Base-by-base conservation (phyloP, 2,329 filamentous ascomycete genomes). In the Ciborinia camelliae region DNA sequence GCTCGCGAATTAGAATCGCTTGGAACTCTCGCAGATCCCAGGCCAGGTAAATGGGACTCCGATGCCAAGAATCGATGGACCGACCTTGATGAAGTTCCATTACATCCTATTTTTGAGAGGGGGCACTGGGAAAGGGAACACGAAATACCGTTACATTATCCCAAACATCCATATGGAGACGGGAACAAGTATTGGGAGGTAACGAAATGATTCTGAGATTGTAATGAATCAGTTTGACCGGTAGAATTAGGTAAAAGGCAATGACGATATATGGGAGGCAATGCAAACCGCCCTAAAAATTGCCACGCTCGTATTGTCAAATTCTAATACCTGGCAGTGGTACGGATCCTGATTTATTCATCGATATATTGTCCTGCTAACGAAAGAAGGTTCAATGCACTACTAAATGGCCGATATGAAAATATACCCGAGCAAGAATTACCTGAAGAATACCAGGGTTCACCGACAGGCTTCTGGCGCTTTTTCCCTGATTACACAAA, bases 161-260 rank as follows among this genome's bases (percentile, higher is more conserved):
- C 37, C 10, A 57, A 43, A 28, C 39, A 43, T 57, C 26, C 18
- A 43, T 57, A 43, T 43, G 37, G 39, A 57, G 37, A 57, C 32
- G 39, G 53, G 12, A n/a, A 57, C 18, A 57, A 45, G 23, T 20
- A 30, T 23, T 57, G 53, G 53, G 37, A 57, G 53, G 39, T 57
- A 23, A 57, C 20, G 4, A 18, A 7, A n/a, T 3, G 9, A 14
- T 4, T 14, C 4, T 30, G 9, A 5, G 3, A 5, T 23, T 30
- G 26, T n/a, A 12, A 43, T 12, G 5, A 20, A 43, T 14, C 12
- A 26, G 12, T 43, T 32, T 57, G 26, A 57, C 53, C 12, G 8
- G 18, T 43, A 10, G 26, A 30, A 43, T 5, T 57, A 57, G 37
- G 28, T 57, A 10, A 57, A 57, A 57, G 37, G 53, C 2, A 57